These are phyloP conservation scores for Mariannaea sp. DNA, from an alignment of 2,329 filamentous ascomycete genomes.

Conservation along the genomic window DNA sequence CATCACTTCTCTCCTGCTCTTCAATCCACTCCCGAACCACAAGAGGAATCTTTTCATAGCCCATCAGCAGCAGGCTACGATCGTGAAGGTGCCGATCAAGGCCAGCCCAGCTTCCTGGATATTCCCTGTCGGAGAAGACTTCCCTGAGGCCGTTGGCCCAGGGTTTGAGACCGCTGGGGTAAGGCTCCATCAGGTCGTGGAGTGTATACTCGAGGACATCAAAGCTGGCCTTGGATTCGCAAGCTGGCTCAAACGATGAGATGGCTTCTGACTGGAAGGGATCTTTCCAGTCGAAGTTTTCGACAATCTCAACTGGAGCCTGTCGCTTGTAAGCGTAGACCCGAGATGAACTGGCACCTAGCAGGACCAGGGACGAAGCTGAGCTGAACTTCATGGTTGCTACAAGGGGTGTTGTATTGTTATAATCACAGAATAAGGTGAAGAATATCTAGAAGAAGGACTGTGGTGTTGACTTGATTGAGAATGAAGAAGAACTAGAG, in stretches of 20 bases:
- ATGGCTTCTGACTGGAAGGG: constrained; percentile 43
- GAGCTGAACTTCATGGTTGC: constrained; percentile 33
- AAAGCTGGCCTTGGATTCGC: constrained; percentile 44
- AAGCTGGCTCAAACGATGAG: constrained; percentile 42
- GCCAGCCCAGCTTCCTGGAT: constrained; percentile 59
- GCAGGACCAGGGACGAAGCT: constrained; percentile 10
- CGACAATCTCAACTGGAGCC: constrained; percentile 41
- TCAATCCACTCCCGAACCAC: constrained; percentile 55
- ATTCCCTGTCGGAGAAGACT: constrained; percentile 47
- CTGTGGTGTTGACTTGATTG: background rate
- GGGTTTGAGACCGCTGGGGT: constrained; percentile 46
- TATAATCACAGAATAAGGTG: background rate
- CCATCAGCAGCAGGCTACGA: constrained; percentile 54
- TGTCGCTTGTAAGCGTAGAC: constrained; percentile 38
- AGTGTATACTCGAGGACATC: constrained; percentile 49
- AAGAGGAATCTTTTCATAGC: constrained; percentile 49
- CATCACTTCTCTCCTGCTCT: constrained; percentile 44
- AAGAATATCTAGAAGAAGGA: background rate
- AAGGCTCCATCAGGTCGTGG: constrained; percentile 46
- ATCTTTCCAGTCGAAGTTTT: constrained; percentile 49
- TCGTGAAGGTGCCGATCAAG: constrained; percentile 57
- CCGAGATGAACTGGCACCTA: constrained; percentile 29
- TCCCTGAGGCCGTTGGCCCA: constrained; percentile 48
- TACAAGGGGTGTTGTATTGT: background rate
- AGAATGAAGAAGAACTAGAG: background rate